Conservation (phyloP, 352 stramenopile genomes). For the Phytopythium mirpurense region DNA sequence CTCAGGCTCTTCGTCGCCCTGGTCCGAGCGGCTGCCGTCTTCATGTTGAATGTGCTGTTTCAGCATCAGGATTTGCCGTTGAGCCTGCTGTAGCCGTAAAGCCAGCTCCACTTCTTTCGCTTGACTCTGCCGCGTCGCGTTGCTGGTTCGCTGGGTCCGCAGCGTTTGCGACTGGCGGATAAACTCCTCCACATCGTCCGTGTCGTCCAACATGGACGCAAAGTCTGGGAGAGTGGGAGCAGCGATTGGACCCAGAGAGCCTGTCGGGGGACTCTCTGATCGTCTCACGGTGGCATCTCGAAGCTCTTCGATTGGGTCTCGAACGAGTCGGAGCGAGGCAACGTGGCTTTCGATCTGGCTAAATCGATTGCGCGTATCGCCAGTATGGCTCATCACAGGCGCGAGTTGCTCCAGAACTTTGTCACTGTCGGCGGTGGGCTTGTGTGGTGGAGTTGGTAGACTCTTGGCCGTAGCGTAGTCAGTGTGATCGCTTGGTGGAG, state of each 20-base stretch:
- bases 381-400: too few relatives aligned
- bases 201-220: slow-evolving; percentile 27
- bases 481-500: too few relatives aligned
- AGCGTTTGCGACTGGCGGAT: slow-evolving; percentile 34
- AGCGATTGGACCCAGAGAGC: background rate
- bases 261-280: background rate
- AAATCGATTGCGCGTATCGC: slow-evolving; percentile 17
- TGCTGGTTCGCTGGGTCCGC: slow-evolving; percentile 23
- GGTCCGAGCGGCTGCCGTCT: background rate
- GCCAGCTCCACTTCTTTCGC: slow-evolving; percentile 55
- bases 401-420: too few relatives aligned
- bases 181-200: slow-evolving; percentile 54
- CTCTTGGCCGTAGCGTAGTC: too few relatives aligned
- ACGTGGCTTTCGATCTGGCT: slow-evolving; percentile 31
- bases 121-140: slow-evolving; percentile 23
- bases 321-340: slow-evolving; percentile 23
- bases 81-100: slow-evolving; percentile 62
- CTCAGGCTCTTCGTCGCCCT: background rate
- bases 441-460: too few relatives aligned
- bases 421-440: too few relatives aligned
- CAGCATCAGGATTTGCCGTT: slow-evolving; percentile 64
- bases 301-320: background rate
- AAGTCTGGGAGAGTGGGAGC: slow-evolving; percentile 1
- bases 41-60: slow-evolving; percentile 46
- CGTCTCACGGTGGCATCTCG: background rate